Percentiles rank a stretch among this genome's conserved stretches.
Conservation (phyloP, 169 alveolate species). For the Plasmodium yoelii region DNA sequence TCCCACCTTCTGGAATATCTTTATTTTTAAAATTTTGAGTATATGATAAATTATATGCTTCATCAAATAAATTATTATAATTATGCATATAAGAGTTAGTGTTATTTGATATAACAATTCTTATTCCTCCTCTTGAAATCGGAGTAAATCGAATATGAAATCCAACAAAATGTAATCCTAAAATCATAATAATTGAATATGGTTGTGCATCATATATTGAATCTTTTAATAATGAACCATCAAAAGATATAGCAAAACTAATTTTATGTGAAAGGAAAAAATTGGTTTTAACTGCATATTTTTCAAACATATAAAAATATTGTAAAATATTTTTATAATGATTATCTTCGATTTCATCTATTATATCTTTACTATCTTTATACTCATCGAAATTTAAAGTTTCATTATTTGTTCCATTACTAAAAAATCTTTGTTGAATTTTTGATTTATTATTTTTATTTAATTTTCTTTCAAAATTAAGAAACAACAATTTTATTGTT, state of each 20-base stretch:
- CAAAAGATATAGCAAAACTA: slow-evolving; percentile 82
- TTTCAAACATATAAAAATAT: slow-evolving; percentile 81
- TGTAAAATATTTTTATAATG: slow-evolving; percentile 81
- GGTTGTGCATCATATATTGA: slow-evolving; percentile 84
- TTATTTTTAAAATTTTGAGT: slow-evolving; percentile 89
- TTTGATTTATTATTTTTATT: neutral
- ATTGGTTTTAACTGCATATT: slow-evolving; percentile 82
- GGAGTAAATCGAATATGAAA: slow-evolving; percentile 87
- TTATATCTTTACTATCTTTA: slow-evolving; percentile 43
- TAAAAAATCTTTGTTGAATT: neutral
- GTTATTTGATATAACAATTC: slow-evolving; percentile 87
- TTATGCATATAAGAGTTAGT: slow-evolving; percentile 84
- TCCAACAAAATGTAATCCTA: slow-evolving; percentile 89
- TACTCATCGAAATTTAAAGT: neutral
- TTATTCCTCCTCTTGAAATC: slow-evolving; percentile 88
- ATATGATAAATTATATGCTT: slow-evolving; percentile 87
- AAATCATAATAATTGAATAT: slow-evolving; percentile 82
- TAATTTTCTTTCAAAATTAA: slow-evolving; percentile 44
- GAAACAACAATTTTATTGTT: slow-evolving; percentile 45
- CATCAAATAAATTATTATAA: slow-evolving; percentile 84
- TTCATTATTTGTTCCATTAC: neutral
- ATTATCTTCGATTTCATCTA: slow-evolving; percentile 81
- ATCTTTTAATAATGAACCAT: slow-evolving; percentile 78
- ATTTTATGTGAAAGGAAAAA: slow-evolving; percentile 81
- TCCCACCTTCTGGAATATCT: slow-evolving; percentile 90